phyloP scores from a whole-genome alignment of 164 flowering plant species.

The Tetrastigma voinierianum region DNA sequence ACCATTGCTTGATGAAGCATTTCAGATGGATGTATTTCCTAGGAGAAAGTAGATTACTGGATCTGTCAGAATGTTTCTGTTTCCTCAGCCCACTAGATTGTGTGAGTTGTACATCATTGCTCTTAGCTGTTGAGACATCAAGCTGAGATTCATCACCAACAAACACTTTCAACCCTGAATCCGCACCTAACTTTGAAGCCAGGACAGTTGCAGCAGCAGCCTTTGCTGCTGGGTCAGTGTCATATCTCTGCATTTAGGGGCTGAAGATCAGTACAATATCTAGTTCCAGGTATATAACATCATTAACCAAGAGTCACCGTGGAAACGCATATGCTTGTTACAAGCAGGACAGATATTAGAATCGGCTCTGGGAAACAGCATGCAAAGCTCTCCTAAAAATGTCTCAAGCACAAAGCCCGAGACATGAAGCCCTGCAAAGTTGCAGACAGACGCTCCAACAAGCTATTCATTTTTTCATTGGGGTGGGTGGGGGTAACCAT shows the following conservation, averaged over 20 bases:
- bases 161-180: constrained; percentile 80
- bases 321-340: no score
- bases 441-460: no score
- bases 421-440: no score
- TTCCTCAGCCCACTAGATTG: constrained; percentile 73
- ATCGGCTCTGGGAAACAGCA: no score
- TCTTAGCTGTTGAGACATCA: constrained; percentile 51
- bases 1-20: constrained; percentile 19
- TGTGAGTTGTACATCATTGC: constrained; percentile 62
- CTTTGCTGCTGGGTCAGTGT: constrained; percentile 95
- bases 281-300: not conserved
- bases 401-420: no score
- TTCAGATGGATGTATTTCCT: constrained; percentile 25
- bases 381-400: no score
- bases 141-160: constrained; percentile 55
- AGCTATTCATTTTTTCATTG: no score
- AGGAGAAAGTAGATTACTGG: constrained; percentile 44
- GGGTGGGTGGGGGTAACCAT: no score
- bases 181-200: constrained; percentile 92
- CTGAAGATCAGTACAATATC: not conserved
- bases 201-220: constrained; percentile 94
- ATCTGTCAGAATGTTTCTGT: constrained; percentile 42
- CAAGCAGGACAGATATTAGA: no score
- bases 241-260: constrained; percentile 65
- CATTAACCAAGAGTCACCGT: not conserved